phyloP scores from a whole-genome alignment of 2,329 filamentous ascomycete genomes.

The Xylaria polymorpha region DNA sequence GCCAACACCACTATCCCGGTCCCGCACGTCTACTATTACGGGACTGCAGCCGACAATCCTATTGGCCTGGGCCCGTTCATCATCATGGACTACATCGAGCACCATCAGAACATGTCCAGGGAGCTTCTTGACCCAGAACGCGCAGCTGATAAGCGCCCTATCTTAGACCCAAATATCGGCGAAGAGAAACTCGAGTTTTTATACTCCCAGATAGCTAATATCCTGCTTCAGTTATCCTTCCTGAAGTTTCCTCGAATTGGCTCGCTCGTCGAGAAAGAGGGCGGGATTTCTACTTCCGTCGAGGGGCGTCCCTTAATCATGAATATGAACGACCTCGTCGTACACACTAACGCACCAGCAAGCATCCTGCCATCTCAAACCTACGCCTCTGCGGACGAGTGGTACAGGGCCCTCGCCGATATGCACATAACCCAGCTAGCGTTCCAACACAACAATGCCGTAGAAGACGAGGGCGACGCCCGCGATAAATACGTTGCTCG shows the following conservation, averaged over 20 bases:
- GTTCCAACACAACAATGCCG: conserved; percentile 56
- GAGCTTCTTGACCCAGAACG: conserved; percentile 32
- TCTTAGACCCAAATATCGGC: conserved; percentile 52
- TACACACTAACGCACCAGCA: too few relatives aligned
- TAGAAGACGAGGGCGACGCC: conserved; percentile 54
- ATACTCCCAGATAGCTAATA: conserved; percentile 56
- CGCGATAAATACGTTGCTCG: conserved; percentile 58
- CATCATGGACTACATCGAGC: conserved; percentile 54
- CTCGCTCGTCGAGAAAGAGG: conserved; percentile 47
- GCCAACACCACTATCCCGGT: conserved; percentile 52
- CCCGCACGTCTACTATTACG: conserved; percentile 50
- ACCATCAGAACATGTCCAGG: conserved; percentile 47
- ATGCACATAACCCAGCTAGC: conserved; percentile 55
- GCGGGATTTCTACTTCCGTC: conserved; percentile 47
- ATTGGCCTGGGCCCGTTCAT: conserved; percentile 52
- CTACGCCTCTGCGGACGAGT: conserved; percentile 51
- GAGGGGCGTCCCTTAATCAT: conserved; percentile 54
- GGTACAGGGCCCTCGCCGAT: conserved; percentile 54
- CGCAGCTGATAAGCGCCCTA: conserved; percentile 43
- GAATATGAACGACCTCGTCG: conserved; percentile 60
- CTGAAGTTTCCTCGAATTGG: conserved; percentile 55
- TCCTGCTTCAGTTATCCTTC: conserved; percentile 54
- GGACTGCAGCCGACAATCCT: conserved; percentile 49
- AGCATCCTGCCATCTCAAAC: conserved; percentile 37
- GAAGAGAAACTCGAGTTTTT: conserved; percentile 50